A percentile compares a stretch with the other conserved stretches of the same genome.
Evolutionary conservation across 106 monocot genomes (phyloP).

Genomic region (Acorus calamus): DNA sequence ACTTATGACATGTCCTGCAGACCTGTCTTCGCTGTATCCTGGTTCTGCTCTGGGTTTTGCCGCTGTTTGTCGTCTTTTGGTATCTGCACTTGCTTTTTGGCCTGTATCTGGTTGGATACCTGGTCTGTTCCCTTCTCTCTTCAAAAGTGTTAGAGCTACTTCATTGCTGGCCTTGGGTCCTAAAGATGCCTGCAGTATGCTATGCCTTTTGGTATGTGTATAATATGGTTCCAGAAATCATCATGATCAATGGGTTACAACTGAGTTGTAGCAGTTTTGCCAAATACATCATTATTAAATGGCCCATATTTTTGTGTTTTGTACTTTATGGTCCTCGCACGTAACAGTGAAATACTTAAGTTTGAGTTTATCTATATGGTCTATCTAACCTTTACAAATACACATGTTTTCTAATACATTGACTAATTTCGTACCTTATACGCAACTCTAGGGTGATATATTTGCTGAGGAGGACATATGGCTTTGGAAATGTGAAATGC

Average conservation of each 20-base stretch:
- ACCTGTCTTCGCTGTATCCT: constrained; percentile 55
- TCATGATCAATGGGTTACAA: too few species aligned
- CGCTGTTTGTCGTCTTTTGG: constrained; percentile 79
- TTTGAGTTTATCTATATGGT: too few species aligned
- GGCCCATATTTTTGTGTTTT: too few species aligned
- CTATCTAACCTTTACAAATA: too few species aligned
- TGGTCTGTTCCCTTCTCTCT: constrained; percentile 70
- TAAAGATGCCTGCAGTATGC: constrained; percentile 86
- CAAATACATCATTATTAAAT: too few species aligned
- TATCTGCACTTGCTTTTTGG: constrained; percentile 86
- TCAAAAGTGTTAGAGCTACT: constrained; percentile 59
- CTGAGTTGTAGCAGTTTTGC: too few species aligned
- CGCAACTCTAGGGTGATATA: constrained; percentile 50
- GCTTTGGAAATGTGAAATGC: constrained; percentile 79
- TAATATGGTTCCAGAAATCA: neutral
- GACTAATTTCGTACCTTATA: too few species aligned
- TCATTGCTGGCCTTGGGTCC: constrained; percentile 70
- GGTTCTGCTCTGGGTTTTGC: constrained; percentile 54
- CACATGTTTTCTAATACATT: too few species aligned
- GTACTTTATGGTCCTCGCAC: too few species aligned
- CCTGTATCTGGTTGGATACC: constrained; percentile 83
- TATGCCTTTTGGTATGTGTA: constrained; percentile 71
- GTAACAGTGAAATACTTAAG: too few species aligned
- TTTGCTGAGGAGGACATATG: constrained; percentile 92
- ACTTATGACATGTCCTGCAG: constrained; percentile 65